Percentiles rank a stretch among this genome's conserved stretches.
Conservation (phyloP, 495 filamentous ascomycete species). For the Talaromyces nanjingensis region DNA sequence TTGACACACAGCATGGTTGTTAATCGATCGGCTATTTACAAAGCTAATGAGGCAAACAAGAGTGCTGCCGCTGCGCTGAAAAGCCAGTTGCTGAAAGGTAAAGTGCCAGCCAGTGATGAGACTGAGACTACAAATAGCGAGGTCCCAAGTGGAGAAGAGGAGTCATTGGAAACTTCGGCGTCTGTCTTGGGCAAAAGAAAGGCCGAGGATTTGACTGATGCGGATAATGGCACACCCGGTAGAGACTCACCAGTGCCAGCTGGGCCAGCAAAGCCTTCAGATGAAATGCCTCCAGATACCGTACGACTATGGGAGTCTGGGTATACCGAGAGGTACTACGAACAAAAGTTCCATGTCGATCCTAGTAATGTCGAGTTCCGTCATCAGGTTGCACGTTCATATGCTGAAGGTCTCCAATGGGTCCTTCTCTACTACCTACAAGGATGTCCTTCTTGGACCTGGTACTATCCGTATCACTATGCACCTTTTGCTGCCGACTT, state of each 20-base stretch:
- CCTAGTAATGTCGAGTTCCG: slow-evolving; percentile 78
- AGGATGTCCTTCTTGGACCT: slow-evolving; percentile 95
- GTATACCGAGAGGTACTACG: slow-evolving; percentile 93
- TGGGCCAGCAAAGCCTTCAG: slow-evolving; percentile 36
- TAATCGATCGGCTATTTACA: slow-evolving; percentile 66
- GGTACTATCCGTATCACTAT: slow-evolving; percentile 99
- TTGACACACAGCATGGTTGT: slow-evolving; percentile 85
- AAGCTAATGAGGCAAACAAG: slow-evolving; percentile 84
- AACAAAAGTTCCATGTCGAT: slow-evolving; percentile 91
- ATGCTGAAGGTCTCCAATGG: slow-evolving; percentile 97
- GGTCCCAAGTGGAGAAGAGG: slow-evolving; percentile 8
- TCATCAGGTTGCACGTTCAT: slow-evolving; percentile 82
- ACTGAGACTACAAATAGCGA: slow-evolving; percentile 13
- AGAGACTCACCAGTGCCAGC: slow-evolving; percentile 43
- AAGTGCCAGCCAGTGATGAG: slow-evolving; percentile 16
- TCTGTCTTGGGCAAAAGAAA: slow-evolving; percentile 56
- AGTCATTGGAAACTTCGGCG: slow-evolving; percentile 22
- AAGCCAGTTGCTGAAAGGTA: slow-evolving; percentile 59
- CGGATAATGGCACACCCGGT: slow-evolving; percentile 49
- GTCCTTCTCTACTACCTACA: slow-evolving; percentile 98
- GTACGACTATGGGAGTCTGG: slow-evolving; percentile 93
- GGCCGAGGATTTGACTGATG: slow-evolving; percentile 54
- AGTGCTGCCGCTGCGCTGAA: slow-evolving; percentile 88
- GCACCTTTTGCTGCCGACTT: slow-evolving; percentile 97
- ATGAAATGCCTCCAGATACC: slow-evolving; percentile 64